phyloP scores from a whole-genome alignment of 148 eudicot species.

The Chenopodium suecicum region DNA sequence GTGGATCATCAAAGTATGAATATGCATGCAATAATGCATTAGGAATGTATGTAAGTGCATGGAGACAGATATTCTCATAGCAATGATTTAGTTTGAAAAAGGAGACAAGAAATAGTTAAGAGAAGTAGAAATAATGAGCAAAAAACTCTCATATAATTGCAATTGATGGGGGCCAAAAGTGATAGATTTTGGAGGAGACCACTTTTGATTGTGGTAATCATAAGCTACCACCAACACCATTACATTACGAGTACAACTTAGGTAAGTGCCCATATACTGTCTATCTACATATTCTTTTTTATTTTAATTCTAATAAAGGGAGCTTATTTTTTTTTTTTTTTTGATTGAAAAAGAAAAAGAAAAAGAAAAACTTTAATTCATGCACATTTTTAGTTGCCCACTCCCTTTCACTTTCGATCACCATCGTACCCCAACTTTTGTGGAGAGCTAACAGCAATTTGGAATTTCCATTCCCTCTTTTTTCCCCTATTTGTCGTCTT shows the following conservation, averaged over 20 bases:
- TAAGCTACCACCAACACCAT: conserved; percentile 44
- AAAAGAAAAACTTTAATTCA: not conserved
- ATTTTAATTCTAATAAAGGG: not conserved
- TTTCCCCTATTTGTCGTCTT: not conserved
- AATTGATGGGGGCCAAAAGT: conserved; percentile 30
- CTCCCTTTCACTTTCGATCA: conserved; percentile 28
- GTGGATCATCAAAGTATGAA: too few species aligned
- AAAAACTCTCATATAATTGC: conserved; percentile 14
- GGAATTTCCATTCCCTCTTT: not conserved
- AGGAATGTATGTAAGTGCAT: not conserved
- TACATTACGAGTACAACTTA: conserved; percentile 7
- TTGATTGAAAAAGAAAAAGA: not conserved
- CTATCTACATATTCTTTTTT: not conserved
- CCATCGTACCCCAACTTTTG: conserved; percentile 15
- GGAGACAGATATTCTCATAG: conserved; percentile 59
- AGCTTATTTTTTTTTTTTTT: not conserved
- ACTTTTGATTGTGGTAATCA: conserved; percentile 66
- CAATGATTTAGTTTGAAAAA: conserved; percentile 45
- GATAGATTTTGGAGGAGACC: conserved; percentile 23
- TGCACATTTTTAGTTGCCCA: conserved; percentile 1
- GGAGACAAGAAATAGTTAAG: conserved; percentile 27
- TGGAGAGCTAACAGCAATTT: conserved; percentile 22
- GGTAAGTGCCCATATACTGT: conserved; percentile 16
- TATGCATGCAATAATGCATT: conserved; percentile 40
- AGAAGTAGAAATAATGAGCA: conserved; percentile 31